phyloP scores from a whole-genome alignment of 2,329 filamentous ascomycete species.

The Calonectria henricotiae region DNA sequence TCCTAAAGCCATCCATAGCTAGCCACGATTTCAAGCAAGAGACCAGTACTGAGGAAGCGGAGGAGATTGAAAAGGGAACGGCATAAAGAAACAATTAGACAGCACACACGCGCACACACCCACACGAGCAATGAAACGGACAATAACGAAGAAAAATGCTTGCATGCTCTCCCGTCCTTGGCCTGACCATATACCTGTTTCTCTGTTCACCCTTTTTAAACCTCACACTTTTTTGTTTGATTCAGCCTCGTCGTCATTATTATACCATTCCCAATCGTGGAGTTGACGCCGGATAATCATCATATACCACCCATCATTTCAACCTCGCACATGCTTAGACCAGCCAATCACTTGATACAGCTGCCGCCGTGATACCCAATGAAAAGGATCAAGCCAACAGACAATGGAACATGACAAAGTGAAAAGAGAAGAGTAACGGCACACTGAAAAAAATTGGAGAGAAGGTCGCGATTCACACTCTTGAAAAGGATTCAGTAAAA shows the following conservation, averaged over 20 bases:
- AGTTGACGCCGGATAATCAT: constrained; percentile 19
- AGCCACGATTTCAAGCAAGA: constrained; percentile 47
- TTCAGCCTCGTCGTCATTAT: constrained; percentile 8
- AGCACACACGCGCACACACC: constrained; percentile 20
- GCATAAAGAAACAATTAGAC: constrained; percentile 16
- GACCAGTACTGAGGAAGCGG: constrained; percentile 53
- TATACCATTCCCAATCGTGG: constrained; percentile 26
- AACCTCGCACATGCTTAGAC: constrained; percentile 10
- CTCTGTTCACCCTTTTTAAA: constrained; percentile 12
- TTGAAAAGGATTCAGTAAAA: constrained; percentile 38
- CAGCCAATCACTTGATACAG: constrained; percentile 25
- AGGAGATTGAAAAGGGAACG: constrained; percentile 52
- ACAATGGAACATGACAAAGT: constrained; percentile 17
- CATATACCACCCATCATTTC: constrained; percentile 17
- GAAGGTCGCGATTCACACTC: constrained; percentile 42
- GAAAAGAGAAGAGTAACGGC: constrained; percentile 27
- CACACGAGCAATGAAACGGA: constrained; percentile 31
- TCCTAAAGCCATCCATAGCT: constrained; percentile 34
- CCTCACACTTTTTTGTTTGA: constrained; percentile 5
- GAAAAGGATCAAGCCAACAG: constrained; percentile 17
- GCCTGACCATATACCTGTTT: background rate
- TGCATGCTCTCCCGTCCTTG: constrained; percentile 29
- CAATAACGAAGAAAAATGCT: constrained; percentile 27
- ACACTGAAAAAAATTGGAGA: constrained; percentile 23
- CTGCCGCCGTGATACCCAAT: constrained; percentile 7